Conservation (phyloP, 192 early-diverging fungal genomes). For the Rhizophagus sp. region DNA sequence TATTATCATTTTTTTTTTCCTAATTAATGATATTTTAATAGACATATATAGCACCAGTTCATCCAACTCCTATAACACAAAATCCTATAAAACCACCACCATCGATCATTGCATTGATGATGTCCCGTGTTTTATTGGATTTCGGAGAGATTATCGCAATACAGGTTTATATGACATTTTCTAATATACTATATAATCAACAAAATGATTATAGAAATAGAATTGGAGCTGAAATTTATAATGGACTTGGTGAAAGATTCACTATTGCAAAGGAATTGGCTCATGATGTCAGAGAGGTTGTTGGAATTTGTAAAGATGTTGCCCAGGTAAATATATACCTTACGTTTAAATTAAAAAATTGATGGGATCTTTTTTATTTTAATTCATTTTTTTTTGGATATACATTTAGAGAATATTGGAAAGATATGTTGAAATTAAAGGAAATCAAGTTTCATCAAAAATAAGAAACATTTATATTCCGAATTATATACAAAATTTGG, state of each 20-base stretch:
- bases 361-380: no score
- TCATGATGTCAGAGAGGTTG: slow-evolving; percentile 16
- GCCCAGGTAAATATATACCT: not conserved
- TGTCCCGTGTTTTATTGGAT: slow-evolving; percentile 41
- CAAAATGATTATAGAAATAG: not conserved
- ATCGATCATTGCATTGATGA: slow-evolving; percentile 30
- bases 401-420: slow-evolving; percentile 7
- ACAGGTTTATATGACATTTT: slow-evolving; percentile 29
- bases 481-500: not conserved
- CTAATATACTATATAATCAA: not conserved
- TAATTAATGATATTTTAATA: not conserved
- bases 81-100: slow-evolving; percentile 7
- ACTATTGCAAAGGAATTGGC: slow-evolving; percentile 7
- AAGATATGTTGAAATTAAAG: slow-evolving; percentile 17
- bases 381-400: not conserved
- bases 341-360: no score
- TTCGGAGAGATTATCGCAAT: slow-evolving; percentile 35
- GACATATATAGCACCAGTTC: not conserved
- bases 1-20: no score
- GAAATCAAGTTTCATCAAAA: slow-evolving; percentile 2
- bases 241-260: not conserved
- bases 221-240: not conserved
- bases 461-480: slow-evolving; percentile 1
- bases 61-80: slow-evolving; percentile 11
- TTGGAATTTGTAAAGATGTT: slow-evolving; percentile 18